Evolutionary conservation across 306 rosid species (phyloP).

Genomic region (Prunus fruticosa): DNA sequence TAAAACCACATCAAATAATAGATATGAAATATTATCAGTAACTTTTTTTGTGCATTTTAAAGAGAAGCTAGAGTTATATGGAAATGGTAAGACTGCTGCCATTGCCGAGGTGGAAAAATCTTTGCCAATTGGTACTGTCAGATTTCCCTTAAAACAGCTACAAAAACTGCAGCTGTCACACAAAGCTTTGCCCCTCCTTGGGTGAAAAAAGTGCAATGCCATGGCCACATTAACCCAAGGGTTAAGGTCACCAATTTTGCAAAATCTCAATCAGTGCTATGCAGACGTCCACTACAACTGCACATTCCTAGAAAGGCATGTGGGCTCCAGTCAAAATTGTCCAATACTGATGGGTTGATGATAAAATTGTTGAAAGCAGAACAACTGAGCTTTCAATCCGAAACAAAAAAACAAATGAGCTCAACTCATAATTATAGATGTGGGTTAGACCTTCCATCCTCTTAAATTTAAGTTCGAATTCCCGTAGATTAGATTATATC

Average conservation of each 20-base stretch:
- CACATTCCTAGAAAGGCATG: neutral
- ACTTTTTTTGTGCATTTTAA: neutral
- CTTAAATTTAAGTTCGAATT: too few relatives aligned
- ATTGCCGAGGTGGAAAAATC: neutral
- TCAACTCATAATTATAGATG: neutral
- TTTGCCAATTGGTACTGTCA: constrained; percentile 27
- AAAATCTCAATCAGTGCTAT: neutral
- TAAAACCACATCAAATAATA: neutral
- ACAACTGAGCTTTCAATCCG: neutral
- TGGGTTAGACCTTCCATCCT: fast-evolving
- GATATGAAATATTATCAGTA: neutral
- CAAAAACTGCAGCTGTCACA: constrained; percentile 24
- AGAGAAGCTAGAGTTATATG: constrained; percentile 2
- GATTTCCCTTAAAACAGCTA: constrained; percentile 20
- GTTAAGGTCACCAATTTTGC: neutral
- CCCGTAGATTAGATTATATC: too few relatives aligned
- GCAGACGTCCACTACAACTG: neutral
- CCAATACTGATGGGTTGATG: neutral
- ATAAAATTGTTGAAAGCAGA: neutral
- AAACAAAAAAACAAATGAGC: too few relatives aligned
- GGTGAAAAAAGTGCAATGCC: constrained; percentile 22
- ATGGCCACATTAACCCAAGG: neutral
- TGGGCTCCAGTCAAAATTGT: neutral
- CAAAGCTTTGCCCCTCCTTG: constrained; percentile 27
- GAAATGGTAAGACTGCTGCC: constrained; percentile 22